Evolutionary conservation across 2,329 filamentous ascomycete genomes (phyloP).

Genomic region (Ophiosphaerella narmari): DNA sequence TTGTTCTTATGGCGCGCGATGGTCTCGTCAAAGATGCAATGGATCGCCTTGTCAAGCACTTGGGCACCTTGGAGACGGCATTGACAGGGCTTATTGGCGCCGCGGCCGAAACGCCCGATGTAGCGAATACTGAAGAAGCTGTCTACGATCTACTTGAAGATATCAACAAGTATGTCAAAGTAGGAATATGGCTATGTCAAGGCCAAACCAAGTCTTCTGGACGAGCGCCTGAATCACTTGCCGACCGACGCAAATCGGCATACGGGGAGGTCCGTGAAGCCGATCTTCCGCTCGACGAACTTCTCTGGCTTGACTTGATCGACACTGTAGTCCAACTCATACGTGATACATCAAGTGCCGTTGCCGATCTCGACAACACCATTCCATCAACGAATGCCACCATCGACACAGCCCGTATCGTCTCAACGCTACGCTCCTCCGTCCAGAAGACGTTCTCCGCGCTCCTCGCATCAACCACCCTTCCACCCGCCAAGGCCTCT

Average conservation of each 20-base stretch:
- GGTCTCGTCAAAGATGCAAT: constrained; percentile 84
- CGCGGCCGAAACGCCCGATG: constrained; percentile 60
- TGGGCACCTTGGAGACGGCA: constrained; percentile 78
- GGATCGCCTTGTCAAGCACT: constrained; percentile 78
- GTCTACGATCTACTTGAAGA: constrained; percentile 75
- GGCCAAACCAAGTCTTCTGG: constrained; percentile 70
- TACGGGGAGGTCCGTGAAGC: constrained; percentile 57
- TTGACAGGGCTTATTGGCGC: constrained; percentile 74
- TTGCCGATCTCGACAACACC: constrained; percentile 49
- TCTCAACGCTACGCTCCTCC: constrained; percentile 71
- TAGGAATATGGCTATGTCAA: constrained; percentile 95
- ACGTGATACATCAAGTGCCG: constrained; percentile 51
- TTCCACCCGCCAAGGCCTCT: constrained; percentile 29
- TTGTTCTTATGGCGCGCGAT: constrained; percentile 87
- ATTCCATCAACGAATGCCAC: constrained; percentile 34
- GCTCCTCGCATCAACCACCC: constrained; percentile 71
- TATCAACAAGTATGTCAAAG: constrained; percentile 85
- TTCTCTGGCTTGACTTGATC: constrained; percentile 69
- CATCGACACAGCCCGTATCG: constrained; percentile 65
- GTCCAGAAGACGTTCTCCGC: constrained; percentile 93
- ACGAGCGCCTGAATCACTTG: constrained; percentile 43
- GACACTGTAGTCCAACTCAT: constrained; percentile 63
- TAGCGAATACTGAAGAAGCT: constrained; percentile 64
- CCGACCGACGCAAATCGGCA: constrained; percentile 42
- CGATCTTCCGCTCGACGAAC: constrained; percentile 64